phyloP scores from a whole-genome alignment of 2,329 filamentous ascomycete species.

The Westerdykella aurantiaca region DNA sequence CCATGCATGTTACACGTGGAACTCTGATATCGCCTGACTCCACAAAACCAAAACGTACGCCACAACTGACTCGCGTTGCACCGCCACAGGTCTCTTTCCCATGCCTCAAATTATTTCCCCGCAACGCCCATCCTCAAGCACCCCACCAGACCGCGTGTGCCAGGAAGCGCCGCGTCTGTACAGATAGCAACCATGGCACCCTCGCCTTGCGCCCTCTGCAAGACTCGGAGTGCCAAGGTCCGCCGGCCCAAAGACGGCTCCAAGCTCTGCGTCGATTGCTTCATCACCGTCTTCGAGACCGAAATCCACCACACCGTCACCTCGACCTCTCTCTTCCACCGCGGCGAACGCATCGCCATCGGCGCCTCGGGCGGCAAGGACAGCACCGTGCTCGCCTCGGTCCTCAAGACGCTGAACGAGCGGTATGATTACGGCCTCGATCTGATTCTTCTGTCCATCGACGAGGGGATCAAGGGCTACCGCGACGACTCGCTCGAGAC shows the following conservation, averaged over 20 bases:
- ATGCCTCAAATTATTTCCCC: background rate
- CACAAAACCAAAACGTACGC: background rate
- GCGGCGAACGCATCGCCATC: constrained; percentile 83
- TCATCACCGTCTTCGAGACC: constrained; percentile 79
- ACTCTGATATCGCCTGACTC: too few species aligned
- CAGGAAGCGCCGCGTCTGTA: background rate
- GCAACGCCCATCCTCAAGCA: background rate
- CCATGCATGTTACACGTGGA: too few species aligned
- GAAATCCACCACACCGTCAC: constrained; percentile 92
- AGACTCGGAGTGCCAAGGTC: constrained; percentile 73
- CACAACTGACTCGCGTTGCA: background rate
- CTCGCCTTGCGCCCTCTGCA: constrained; percentile 68
- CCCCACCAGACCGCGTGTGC: background rate
- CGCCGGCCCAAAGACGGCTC: constrained; percentile 92
- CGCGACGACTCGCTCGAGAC: constrained; percentile 94
- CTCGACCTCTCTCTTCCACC: constrained; percentile 71
- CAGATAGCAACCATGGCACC: constrained; percentile 60
- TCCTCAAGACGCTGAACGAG: constrained; percentile 91
- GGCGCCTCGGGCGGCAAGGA: constrained; percentile 97
- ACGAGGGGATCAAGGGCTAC: constrained; percentile 96
- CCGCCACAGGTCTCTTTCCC: too few species aligned
- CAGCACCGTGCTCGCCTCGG: constrained; percentile 89
- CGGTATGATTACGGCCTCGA: constrained; percentile 81
- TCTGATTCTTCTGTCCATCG: constrained; percentile 81
- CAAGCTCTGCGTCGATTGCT: constrained; percentile 87